phyloP scores from a whole-genome alignment of 495 filamentous ascomycete species.

The Paragyromitra xinjiangensis region DNA sequence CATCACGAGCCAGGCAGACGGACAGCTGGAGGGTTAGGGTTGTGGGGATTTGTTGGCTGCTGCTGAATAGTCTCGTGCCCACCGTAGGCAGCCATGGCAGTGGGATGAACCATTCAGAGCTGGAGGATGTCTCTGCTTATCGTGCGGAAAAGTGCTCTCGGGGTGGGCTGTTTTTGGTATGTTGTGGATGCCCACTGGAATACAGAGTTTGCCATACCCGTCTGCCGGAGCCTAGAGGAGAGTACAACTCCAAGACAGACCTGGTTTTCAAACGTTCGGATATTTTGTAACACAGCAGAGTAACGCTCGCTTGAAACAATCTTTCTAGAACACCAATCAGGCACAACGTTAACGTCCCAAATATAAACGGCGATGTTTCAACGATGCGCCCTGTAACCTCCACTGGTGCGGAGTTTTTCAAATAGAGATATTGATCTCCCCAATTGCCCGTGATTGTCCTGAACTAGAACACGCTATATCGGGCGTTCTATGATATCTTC shows the following conservation, averaged over 20 bases:
- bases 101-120: too few species aligned
- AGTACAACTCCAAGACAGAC: not conserved
- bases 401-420: not conserved
- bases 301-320: not conserved
- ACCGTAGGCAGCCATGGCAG: too few species aligned
- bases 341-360: not conserved
- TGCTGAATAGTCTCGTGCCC: too few species aligned
- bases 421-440: not conserved
- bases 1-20: not conserved
- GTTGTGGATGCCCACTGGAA: not conserved
- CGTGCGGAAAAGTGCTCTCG: not conserved
- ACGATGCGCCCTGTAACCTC: not conserved
- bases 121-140: too few species aligned
- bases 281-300: not conserved
- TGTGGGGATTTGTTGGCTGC: not conserved
- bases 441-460: not conserved
- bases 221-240: not conserved
- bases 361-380: constrained; percentile 14
- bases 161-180: constrained; percentile 2
- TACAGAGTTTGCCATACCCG: not conserved
- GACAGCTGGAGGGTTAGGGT: not conserved
- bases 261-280: not conserved
- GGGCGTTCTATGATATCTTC: not conserved
- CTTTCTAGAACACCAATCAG: constrained; percentile 7
- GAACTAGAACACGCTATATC: constrained; percentile 3